Evolutionary conservation across 768 basidiomycete genomes (phyloP).

Genomic region (Boletus pseudopeckii): DNA sequence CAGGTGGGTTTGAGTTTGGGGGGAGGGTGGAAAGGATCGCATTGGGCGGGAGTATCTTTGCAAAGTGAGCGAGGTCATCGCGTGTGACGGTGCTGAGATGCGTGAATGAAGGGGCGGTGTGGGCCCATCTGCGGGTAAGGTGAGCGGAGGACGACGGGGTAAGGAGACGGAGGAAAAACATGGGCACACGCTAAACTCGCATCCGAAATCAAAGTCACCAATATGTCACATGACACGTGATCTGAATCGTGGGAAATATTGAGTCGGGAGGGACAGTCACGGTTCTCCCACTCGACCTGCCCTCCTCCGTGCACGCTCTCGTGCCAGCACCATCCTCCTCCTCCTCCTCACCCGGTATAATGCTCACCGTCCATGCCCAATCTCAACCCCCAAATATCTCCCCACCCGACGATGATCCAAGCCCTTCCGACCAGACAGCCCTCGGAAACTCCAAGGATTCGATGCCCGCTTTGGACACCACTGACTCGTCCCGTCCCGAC

Average conservation of each 20-base stretch:
- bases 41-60: slow-evolving; percentile 56
- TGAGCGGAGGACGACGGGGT: neutral
- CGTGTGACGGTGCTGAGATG: slow-evolving; percentile 49
- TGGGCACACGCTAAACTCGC: neutral
- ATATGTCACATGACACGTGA: slow-evolving; percentile 6
- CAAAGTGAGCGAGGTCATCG: slow-evolving; percentile 64
- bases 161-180: slow-evolving; percentile 8
- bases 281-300: slow-evolving; percentile 1
- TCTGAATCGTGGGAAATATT: slow-evolving; percentile 11
- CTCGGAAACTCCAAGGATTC: neutral
- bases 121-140: slow-evolving; percentile 15
- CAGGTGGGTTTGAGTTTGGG: slow-evolving; percentile 41
- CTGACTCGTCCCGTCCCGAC: slow-evolving; percentile 35
- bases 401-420: neutral
- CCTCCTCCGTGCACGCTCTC: neutral
- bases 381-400: neutral
- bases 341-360: neutral
- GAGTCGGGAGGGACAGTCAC: neutral
- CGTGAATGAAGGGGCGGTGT: slow-evolving; percentile 20
- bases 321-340: neutral
- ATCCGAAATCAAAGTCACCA: neutral
- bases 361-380: slow-evolving; percentile 1
- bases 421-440: neutral
- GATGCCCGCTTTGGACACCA: neutral
- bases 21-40: slow-evolving; percentile 68